Conservation (phyloP, 176 grass and related monocot species). For the Cenchrus purpureus region DNA sequence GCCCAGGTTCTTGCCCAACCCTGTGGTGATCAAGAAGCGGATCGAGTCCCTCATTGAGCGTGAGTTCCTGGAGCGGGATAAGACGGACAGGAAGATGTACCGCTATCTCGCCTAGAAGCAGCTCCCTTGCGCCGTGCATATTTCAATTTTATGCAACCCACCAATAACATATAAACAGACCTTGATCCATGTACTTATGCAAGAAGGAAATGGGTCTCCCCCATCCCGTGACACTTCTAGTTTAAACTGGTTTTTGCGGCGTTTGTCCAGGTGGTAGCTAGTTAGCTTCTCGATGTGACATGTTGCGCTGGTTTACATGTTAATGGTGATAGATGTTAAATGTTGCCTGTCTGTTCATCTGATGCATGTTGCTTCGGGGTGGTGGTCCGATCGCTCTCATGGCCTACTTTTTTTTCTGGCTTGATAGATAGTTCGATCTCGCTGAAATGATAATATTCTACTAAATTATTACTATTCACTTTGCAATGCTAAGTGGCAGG, state of each 20-base stretch:
- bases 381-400: neutral
- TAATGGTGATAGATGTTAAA: conserved; percentile 26
- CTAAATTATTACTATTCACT: neutral
- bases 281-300: neutral
- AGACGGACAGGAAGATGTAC: conserved; percentile 76
- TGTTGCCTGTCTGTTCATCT: neutral
- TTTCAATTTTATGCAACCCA: conserved; percentile 2
- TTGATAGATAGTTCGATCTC: neutral
- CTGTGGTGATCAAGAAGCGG: conserved; percentile 82
- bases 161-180: conserved; percentile 24
- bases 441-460: neutral
- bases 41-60: conserved; percentile 84
- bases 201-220: conserved; percentile 29
- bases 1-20: conserved; percentile 80
- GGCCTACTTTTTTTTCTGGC: neutral
- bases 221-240: neutral
- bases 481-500: neutral
- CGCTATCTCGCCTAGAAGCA: conserved; percentile 66
- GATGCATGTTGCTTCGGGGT: neutral
- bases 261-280: conserved; percentile 4
- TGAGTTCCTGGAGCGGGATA: conserved; percentile 81
- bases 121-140: neutral
- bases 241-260: conserved; percentile 16
- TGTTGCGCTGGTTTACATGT: neutral
- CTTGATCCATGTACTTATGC: conserved; percentile 38